Percentiles rank a stretch among this genome's conserved stretches.
phyloP scores from a whole-genome alignment of 805 yeast genomes.

The Jamesozyma spencerorum region DNA sequence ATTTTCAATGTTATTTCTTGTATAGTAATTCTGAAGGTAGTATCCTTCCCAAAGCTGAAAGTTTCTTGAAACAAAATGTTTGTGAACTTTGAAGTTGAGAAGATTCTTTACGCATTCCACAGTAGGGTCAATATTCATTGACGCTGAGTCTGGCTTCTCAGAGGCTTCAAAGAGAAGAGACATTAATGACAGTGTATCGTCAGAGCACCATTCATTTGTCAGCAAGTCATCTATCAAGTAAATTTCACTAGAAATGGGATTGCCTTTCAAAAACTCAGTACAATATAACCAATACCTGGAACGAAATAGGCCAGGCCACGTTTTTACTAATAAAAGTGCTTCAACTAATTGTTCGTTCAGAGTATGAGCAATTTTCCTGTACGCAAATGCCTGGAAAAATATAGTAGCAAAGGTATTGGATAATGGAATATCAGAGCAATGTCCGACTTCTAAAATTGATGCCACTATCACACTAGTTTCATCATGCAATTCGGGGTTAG shows the following conservation, averaged over 20 bases:
- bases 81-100: background rate
- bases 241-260: constrained; percentile 1
- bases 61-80: background rate
- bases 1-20: background rate
- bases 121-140: background rate
- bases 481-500: constrained; percentile 8
- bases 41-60: constrained; percentile 1
- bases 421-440: constrained; percentile 1
- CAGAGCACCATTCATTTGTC: constrained; percentile 1
- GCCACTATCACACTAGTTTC: constrained; percentile 12
- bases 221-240: constrained; percentile 7
- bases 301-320: background rate
- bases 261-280: constrained; percentile 10
- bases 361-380: background rate
- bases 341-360: background rate
- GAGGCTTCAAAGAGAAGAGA: constrained; percentile 14
- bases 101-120: background rate
- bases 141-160: constrained; percentile 5
- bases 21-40: background rate
- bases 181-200: constrained; percentile 8
- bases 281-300: constrained; percentile 10
- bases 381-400: constrained; percentile 4
- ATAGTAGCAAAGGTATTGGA: constrained; percentile 10
- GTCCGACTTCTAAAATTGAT: constrained; percentile 6
- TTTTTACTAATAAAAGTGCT: background rate